Evolutionary conservation across 345 rosid species (phyloP), one percentile per base, ranked within the genome.

Genomic region (Gossypium raimondii): DNA sequence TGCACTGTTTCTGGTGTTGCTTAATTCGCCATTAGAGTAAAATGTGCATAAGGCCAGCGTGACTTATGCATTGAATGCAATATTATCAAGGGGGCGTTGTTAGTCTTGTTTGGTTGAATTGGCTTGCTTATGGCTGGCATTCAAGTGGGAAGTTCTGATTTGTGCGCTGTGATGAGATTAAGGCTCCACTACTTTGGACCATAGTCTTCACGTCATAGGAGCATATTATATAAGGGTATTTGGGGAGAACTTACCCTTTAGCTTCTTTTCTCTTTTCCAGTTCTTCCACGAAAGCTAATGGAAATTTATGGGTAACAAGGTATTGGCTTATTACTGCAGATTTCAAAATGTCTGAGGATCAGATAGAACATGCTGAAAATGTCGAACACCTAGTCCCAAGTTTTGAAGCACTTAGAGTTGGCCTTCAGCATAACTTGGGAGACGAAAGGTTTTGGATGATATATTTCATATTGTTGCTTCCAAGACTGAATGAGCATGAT

Each of bases 391-490:
- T 89, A 55, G 91, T 85, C 76, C 93, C 93, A 38, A 81, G 78
- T 76, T 62, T 91, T 47, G 76, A 76, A 64, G 82, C 78, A 80
- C 83, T 91, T 75, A 84, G 84, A 83, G 74, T 66, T 76, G 75
- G 77, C 57, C 86, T 91, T 70, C 74, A 69, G 14, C 75, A 72
- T 75, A 59, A 73, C 70, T 67, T 88, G 76, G 84, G 76, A 70
- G 81, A 86, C 55, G 84, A 78, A 47, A 85, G 74, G 27, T 91
- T 91, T 79, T 91, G 97, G 97, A 81, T 88, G 80, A 82, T 91
- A 47, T 91, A 91, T 78, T 91, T 91, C 72, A 84, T 89, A 74
- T 77, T 89, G 75, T 79, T 91, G 84, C 87, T 89, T 78, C 92
- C 92, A 10, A 88, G 93, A 82, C 77, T 91, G 29, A 85, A 78